Percentiles rank a stretch among this genome's conserved stretches.
phyloP scores from a whole-genome alignment of 2,329 filamentous ascomycete genomes.

The Scedosporium apiospermum region DNA sequence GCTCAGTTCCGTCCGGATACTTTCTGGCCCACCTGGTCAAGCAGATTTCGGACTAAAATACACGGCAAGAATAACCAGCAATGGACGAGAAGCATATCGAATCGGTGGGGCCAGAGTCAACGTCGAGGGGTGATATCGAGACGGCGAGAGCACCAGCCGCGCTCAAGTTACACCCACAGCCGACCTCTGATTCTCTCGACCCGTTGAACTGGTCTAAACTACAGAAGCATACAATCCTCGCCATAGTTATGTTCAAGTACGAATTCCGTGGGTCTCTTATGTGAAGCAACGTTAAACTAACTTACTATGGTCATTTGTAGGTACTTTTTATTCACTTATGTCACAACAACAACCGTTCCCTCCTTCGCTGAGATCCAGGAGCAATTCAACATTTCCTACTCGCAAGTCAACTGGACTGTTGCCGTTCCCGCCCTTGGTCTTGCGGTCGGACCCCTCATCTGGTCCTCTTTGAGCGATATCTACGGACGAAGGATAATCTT shows the following conservation, averaged over 20 bases:
- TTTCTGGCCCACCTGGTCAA: neutral
- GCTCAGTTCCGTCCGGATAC: neutral
- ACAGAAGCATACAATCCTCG: conserved; percentile 38
- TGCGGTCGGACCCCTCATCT: conserved; percentile 51
- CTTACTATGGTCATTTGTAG: conserved; percentile 15
- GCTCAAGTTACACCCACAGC: conserved; percentile 26
- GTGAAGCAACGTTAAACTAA: neutral
- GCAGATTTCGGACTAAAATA: neutral
- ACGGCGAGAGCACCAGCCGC: conserved; percentile 10
- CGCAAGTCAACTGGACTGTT: conserved; percentile 29
- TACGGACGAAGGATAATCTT: conserved; percentile 53
- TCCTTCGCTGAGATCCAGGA: conserved; percentile 29
- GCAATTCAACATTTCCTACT: neutral
- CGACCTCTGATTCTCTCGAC: conserved; percentile 33
- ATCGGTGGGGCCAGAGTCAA: neutral
- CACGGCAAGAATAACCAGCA: neutral
- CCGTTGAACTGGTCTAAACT: conserved; percentile 42
- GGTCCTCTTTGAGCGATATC: conserved; percentile 57
- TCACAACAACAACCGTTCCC: conserved; percentile 46
- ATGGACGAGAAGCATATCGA: neutral
- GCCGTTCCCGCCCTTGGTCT: conserved; percentile 59
- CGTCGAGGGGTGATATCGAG: neutral
- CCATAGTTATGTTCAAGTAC: conserved; percentile 43
- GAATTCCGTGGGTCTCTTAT: conserved; percentile 8
- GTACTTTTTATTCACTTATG: conserved; percentile 49